phyloP scores from a whole-genome alignment of 352 stramenopile genomes.

The Phytophthora melonis region DNA sequence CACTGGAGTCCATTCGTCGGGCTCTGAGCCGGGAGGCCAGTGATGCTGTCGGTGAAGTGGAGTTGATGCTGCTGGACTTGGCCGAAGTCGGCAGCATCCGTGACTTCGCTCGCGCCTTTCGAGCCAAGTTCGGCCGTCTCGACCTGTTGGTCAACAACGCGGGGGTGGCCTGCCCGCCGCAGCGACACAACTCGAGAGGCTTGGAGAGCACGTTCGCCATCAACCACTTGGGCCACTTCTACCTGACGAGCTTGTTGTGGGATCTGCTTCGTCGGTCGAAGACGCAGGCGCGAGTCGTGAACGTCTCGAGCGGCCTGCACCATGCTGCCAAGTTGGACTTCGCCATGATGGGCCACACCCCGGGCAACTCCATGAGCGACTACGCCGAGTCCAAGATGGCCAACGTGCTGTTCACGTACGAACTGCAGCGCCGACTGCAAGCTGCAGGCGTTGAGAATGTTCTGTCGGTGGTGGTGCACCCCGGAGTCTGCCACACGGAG shows the following conservation, averaged over 20 bases:
- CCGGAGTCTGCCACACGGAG: conserved; percentile 47
- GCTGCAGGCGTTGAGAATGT: conserved; percentile 38
- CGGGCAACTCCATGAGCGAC: conserved; percentile 29
- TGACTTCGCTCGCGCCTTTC: conserved; percentile 51
- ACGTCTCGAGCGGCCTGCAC: conserved; percentile 51
- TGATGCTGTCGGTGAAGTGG: conserved; percentile 33
- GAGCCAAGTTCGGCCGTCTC: conserved; percentile 47
- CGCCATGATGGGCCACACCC: conserved; percentile 33
- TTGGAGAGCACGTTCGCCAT: conserved; percentile 54
- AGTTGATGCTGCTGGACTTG: conserved; percentile 64
- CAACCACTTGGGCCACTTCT: conserved; percentile 66
- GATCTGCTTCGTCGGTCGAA: conserved; percentile 34
- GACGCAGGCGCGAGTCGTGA: conserved; percentile 49
- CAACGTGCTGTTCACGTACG: conserved; percentile 60
- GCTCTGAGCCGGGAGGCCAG: conserved; percentile 6
- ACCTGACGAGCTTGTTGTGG: conserved; percentile 54
- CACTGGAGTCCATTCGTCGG: conserved; percentile 37
- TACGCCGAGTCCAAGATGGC: conserved; percentile 64
- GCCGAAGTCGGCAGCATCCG: conserved; percentile 51
- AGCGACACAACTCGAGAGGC: conserved; percentile 37
- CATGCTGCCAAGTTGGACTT: conserved; percentile 44
- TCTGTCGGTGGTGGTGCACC: conserved; percentile 48
- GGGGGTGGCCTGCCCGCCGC: conserved; percentile 42
- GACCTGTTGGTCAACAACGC: conserved; percentile 82
- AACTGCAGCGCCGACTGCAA: conserved; percentile 51